Percentiles rank a stretch among this genome's conserved stretches.
Evolutionary conservation across 1,284 basidiomycete genomes (phyloP).

Genomic region (Rhodotorula sp.): DNA sequence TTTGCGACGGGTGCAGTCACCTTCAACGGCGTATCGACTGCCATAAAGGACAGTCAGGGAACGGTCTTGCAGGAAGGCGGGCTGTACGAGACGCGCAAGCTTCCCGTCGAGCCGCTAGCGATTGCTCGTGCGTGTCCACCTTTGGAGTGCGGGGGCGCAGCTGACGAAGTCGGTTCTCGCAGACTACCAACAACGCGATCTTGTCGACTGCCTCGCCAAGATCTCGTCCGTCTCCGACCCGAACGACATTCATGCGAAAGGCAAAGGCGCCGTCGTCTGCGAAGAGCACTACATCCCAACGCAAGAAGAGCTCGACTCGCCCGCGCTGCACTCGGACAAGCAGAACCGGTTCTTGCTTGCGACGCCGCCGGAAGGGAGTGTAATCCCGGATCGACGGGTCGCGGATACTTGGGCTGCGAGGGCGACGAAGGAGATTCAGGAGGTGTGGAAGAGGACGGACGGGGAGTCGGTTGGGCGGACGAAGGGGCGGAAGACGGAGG

Average conservation of each 20-base stretch:
- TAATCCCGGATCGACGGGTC: constrained; percentile 24
- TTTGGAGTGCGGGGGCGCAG: neutral
- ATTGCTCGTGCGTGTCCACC: constrained; percentile 25
- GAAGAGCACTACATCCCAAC: constrained; percentile 34
- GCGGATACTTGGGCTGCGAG: constrained; percentile 24
- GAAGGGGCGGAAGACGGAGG: neutral
- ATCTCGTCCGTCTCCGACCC: constrained; percentile 24
- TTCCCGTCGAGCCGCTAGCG: constrained; percentile 30
- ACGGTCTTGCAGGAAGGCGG: constrained; percentile 19
- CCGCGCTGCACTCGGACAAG: constrained; percentile 3
- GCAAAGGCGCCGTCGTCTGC: constrained; percentile 22
- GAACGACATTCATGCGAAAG: constrained; percentile 17
- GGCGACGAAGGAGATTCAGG: constrained; percentile 14
- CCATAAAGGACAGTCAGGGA: constrained; percentile 25
- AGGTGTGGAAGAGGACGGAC: constrained; percentile 6
- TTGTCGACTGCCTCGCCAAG: constrained; percentile 30
- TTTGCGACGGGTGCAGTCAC: neutral
- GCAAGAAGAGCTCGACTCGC: constrained; percentile 8
- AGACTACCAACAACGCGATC: constrained; percentile 38
- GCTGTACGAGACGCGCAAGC: constrained; percentile 9
- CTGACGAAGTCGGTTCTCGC: neutral
- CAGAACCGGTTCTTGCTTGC: constrained; percentile 23
- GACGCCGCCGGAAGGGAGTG: constrained; percentile 11
- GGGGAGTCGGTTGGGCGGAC: neutral
- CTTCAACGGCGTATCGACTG: constrained; percentile 3